Evolutionary conservation across 106 monocot genomes (phyloP).

Genomic region (Platanthera zijinensis): DNA sequence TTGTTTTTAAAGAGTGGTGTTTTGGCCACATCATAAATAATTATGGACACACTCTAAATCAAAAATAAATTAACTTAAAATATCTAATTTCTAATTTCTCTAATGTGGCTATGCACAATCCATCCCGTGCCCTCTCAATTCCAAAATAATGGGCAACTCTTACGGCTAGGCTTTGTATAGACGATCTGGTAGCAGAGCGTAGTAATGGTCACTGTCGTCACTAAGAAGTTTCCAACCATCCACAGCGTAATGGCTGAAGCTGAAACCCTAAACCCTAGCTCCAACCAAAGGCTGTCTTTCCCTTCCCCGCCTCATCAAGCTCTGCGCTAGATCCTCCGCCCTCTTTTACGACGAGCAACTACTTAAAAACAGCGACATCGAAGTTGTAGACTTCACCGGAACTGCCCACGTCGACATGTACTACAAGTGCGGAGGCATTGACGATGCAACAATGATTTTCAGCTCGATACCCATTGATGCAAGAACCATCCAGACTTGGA

Average conservation of each 20-base stretch:
- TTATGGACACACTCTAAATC: too few relatives aligned
- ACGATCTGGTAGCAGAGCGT: too few relatives aligned
- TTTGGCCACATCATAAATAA: too few relatives aligned
- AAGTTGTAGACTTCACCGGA: constrained; percentile 7
- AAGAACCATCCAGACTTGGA: constrained; percentile 13
- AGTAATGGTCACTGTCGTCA: background rate
- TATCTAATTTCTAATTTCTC: too few relatives aligned
- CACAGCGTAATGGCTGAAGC: constrained; percentile 3
- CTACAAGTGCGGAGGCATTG: constrained; percentile 16
- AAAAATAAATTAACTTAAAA: too few relatives aligned
- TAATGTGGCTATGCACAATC: too few relatives aligned
- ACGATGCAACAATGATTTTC: constrained; percentile 18
- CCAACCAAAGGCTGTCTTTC: constrained; percentile 5
- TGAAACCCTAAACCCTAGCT: background rate
- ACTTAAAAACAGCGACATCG: constrained; percentile 10
- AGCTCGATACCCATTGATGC: background rate
- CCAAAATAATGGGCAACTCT: too few relatives aligned
- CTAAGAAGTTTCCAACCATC: background rate
- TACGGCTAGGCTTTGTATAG: too few relatives aligned
- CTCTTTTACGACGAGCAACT: constrained; percentile 16
- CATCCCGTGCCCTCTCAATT: too few relatives aligned
- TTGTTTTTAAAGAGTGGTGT: too few relatives aligned
- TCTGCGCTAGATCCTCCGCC: constrained; percentile 18
- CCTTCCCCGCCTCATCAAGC: constrained; percentile 30
- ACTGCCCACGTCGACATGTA: constrained; percentile 6